A percentile compares a stretch with the other conserved stretches of the same genome.
phyloP scores from a whole-genome alignment of 1,139 yeast genomes.

The Sugiyamaella pinicola region DNA sequence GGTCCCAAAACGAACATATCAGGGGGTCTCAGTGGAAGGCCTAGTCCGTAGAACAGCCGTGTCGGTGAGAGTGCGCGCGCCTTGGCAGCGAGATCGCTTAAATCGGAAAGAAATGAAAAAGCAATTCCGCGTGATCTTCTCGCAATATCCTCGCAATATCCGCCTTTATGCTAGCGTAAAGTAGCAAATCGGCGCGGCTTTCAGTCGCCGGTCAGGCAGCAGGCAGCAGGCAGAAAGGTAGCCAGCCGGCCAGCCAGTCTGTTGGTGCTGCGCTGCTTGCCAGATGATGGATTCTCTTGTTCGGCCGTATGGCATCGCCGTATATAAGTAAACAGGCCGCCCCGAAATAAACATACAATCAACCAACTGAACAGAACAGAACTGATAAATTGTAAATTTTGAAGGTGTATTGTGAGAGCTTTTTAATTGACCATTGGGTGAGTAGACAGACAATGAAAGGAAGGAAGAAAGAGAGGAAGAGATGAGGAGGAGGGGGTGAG shows the following conservation, averaged over 20 bases:
- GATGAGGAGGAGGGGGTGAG: background rate
- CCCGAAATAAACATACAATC: conserved; percentile 1
- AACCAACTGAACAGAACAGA: background rate
- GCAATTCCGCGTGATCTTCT: background rate
- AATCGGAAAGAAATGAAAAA: conserved; percentile 12
- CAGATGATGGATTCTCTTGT: background rate
- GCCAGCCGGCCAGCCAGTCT: background rate
- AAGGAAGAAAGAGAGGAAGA: background rate
- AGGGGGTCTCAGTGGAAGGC: too few species aligned
- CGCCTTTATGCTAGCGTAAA: background rate
- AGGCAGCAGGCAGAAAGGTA: background rate
- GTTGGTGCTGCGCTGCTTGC: background rate
- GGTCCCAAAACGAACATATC: too few species aligned
- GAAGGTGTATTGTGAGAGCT: conserved; percentile 1
- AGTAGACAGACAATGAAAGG: background rate
- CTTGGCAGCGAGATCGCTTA: conserved; percentile 6
- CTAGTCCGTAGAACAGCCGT: background rate
- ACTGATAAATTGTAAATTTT: background rate
- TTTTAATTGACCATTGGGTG: background rate
- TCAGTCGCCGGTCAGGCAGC: background rate
- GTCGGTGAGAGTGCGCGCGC: background rate
- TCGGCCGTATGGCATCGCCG: background rate
- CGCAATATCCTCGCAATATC: background rate
- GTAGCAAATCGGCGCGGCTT: conserved; percentile 11
- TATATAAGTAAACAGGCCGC: conserved; percentile 2